A percentile compares a stretch with the other conserved stretches of the same genome.
These are phyloP conservation scores for Salvia hispanica DNA, from an alignment of 257 asterid species.

Conservation along the genomic window DNA sequence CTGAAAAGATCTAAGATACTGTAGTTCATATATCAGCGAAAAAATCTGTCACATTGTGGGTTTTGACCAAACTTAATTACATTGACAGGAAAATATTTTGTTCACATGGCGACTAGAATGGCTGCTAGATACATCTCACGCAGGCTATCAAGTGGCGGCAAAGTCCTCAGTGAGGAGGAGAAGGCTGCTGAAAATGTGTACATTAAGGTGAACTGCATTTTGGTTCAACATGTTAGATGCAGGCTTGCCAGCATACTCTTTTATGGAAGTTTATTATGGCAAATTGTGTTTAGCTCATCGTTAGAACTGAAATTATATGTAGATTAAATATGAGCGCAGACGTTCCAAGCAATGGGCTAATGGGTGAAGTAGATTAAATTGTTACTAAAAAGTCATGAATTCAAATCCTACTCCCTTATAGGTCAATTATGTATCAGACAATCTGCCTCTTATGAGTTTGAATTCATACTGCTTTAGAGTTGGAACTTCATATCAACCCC, in stretches of 20 bases:
- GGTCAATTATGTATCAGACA: no score
- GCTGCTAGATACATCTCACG: constrained; percentile 72
- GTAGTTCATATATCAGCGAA: neutral
- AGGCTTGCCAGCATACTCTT: neutral
- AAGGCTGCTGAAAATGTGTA: constrained; percentile 97
- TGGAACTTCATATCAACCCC: no score
- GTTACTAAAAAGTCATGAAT: no score
- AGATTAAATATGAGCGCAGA: neutral
- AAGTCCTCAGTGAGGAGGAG: constrained; percentile 85
- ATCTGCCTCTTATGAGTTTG: no score
- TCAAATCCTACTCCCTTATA: no score
- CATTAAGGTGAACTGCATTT: constrained; percentile 61
- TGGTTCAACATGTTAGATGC: neutral
- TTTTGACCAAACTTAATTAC: constrained; percentile 12
- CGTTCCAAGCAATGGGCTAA: no score
- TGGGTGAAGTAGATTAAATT: neutral
- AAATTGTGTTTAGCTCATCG: constrained; percentile 23
- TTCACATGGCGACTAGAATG: constrained; percentile 69
- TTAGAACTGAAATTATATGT: neutral
- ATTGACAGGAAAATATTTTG: constrained; percentile 41
- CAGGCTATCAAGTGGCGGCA: constrained; percentile 78
- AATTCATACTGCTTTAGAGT: no score
- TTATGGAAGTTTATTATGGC: neutral
- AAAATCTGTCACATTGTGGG: neutral
- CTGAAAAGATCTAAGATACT: constrained; percentile 20